A percentile compares a stretch with the other conserved stretches of the same genome.
Conservation (phyloP, 1,139 yeast species). For the Geotrichum restrictum region DNA sequence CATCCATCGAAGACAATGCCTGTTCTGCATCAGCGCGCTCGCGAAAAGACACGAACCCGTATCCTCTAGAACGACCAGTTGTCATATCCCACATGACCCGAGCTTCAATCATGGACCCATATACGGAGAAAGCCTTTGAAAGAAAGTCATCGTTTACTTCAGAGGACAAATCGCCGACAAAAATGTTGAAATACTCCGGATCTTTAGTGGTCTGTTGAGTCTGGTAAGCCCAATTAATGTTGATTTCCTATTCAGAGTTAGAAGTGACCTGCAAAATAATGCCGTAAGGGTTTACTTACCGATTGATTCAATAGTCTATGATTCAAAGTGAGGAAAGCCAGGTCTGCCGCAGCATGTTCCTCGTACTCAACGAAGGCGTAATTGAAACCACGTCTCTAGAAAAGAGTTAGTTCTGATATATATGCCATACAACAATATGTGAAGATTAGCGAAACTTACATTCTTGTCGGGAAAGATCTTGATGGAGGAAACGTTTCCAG, state of each 20-base stretch:
- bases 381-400: slow-evolving; percentile 50
- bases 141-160: slow-evolving; percentile 79
- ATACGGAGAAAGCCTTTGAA: slow-evolving; percentile 55
- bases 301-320: slow-evolving; percentile 42
- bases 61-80: slow-evolving; percentile 85
- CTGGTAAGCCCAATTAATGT: slow-evolving; percentile 81
- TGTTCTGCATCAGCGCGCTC: slow-evolving; percentile 65
- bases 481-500: slow-evolving; percentile 46
- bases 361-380: slow-evolving; percentile 82
- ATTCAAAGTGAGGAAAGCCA: slow-evolving; percentile 59
- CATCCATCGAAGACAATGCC: slow-evolving; percentile 74
- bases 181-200: slow-evolving; percentile 61
- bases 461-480: slow-evolving; percentile 76
- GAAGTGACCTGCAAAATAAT: not conserved
- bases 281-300: slow-evolving; percentile 40
- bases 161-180: slow-evolving; percentile 81
- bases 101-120: slow-evolving; percentile 68
- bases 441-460: slow-evolving; percentile 4
- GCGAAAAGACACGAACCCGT: slow-evolving; percentile 83
- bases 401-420: slow-evolving; percentile 14
- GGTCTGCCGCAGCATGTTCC: slow-evolving; percentile 53
- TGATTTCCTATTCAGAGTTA: slow-evolving; percentile 45
- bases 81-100: slow-evolving; percentile 98
- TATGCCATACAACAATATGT: not conserved
- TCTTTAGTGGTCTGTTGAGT: slow-evolving; percentile 55